Evolutionary conservation across 371 early-diverging fungal genomes (phyloP), one percentile per base, ranked within the genome.

Genomic region (Rhizopus arrhizus): DNA sequence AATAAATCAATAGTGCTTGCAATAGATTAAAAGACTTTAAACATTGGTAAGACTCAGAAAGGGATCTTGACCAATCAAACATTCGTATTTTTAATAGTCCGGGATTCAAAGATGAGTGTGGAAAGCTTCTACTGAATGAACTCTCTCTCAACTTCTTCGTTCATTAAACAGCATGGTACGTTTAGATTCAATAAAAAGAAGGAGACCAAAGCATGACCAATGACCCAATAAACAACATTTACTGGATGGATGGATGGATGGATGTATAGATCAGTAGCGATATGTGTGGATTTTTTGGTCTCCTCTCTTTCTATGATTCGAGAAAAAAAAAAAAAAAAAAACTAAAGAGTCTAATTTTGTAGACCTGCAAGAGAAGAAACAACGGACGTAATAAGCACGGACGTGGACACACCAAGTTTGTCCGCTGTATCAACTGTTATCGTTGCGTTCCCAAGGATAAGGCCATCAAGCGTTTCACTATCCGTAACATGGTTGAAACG

Each of bases 371-470:
- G 45, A 55, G 56, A 55, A 55, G 56, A 55, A 55, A 55, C 56
- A 55, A 55, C 43, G 99, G 99, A 85, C 94, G 99, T 82, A 87
- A 89, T 85, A 99, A 99, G 91, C 86, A 94, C 77, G 97, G 97
- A 72, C 95, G 99, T 81, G 99, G 99, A 73, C 95, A 97, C 89
- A 91, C 89, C 77, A 91, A 89, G 83, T 87, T 87, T 72, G 91
- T 98, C 77, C 94, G 99, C 75, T 99, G 99, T 88, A 92, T 93
- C 78, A 97, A 99, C 94, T 99, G 99, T 85, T 89, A 88, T 65
- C 92, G 96, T 80, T 91, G 94, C 75, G 92, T 93, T 67, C 97
- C 99, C 68, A 99, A 99, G 84, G 99, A 99, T 86, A 99, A 99
- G 92, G 96, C 98, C 74, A 95, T 99, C 85, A 97, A 97, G 91